Evolutionary conservation across 2,329 filamentous ascomycete genomes (phyloP), one percentile per base, ranked within the genome.

Genomic region (Penicillium sp.): DNA sequence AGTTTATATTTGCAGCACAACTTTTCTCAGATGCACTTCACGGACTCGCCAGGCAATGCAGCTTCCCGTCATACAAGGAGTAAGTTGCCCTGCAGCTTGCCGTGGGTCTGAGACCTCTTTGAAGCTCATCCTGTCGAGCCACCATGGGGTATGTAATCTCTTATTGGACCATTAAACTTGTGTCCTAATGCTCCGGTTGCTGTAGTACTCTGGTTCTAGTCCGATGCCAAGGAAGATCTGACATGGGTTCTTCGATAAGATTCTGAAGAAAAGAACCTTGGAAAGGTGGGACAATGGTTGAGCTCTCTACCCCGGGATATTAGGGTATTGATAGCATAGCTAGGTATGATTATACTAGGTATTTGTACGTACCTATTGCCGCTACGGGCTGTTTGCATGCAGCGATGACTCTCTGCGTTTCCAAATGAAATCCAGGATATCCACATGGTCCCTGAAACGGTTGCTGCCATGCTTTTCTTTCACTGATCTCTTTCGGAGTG

Each of bases 51-150:
- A 66, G 59, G 53, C 47, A 56, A 66, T 65, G 69, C 64, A 63
- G 58, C 55, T 59, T 65, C 49, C 67, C 61, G 66, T 68, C 45
- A 60, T 68, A 73, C 69, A 68, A 65, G 65, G 63, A 62, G 60
- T 27, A 61, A 55, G 55, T 61, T 54, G 31, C 59, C 59, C 67
- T 73, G 71, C 70, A 70, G 63, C 66, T 63, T 66, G 50, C 71
- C 71, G 71, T 56, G 56, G 59, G 64, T 67, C 68, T 72, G 61
- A 72, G 70, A 64, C 70, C 69, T 68, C 61, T 61, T 65, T 68
- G 59, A 66, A 65, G 58, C 53, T 63, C 53, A 60, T 65, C 54
- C 67, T 55, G 61, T 64, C 47, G 56, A 67, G 61, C 60, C 58
- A 66, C 57, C 50, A 47, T 55, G 48, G 55, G 48, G 53, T 36